Evolutionary conservation across 495 filamentous ascomycete species (phyloP).

Genomic region (Annulohypoxylon bovei): DNA sequence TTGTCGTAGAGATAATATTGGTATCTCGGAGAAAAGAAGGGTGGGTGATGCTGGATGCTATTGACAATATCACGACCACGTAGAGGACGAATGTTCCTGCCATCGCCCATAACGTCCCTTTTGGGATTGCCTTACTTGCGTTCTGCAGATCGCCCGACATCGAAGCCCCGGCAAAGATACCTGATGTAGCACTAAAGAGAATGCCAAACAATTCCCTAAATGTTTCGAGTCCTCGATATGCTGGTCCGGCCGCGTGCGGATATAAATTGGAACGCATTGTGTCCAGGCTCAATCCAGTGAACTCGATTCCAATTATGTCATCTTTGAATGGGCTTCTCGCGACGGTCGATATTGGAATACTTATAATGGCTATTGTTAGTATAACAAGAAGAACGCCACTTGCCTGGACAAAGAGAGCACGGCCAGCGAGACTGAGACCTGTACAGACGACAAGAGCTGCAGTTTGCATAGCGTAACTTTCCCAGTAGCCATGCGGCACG

Average conservation of each 20-base stretch:
- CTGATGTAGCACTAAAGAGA: slow-evolving; percentile 81
- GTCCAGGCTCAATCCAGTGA: slow-evolving; percentile 75
- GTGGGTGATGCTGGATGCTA: slow-evolving; percentile 81
- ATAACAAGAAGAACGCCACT: slow-evolving; percentile 83
- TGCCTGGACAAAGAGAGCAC: slow-evolving; percentile 79
- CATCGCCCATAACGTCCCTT: slow-evolving; percentile 80
- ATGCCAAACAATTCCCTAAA: slow-evolving; percentile 90
- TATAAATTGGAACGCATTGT: slow-evolving; percentile 78
- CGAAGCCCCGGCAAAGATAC: slow-evolving; percentile 78
- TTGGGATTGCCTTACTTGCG: slow-evolving; percentile 85
- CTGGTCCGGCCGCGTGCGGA: slow-evolving; percentile 56
- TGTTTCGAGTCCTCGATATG: slow-evolving; percentile 70
- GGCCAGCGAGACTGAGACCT: slow-evolving; percentile 79
- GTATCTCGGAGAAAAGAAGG: slow-evolving; percentile 77
- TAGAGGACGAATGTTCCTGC: slow-evolving; percentile 80
- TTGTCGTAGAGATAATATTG: slow-evolving; percentile 83
- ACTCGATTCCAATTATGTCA: slow-evolving; percentile 69
- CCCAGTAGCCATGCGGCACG: slow-evolving; percentile 77
- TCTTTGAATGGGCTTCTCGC: slow-evolving; percentile 72
- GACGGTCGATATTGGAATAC: slow-evolving; percentile 81
- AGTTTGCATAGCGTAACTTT: slow-evolving; percentile 81
- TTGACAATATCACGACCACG: slow-evolving; percentile 77
- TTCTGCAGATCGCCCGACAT: slow-evolving; percentile 90
- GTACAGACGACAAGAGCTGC: slow-evolving; percentile 78
- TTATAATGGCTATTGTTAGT: slow-evolving; percentile 77